Conservation (phyloP, 1,139 yeast genomes). For the Blastobotrys capitulatus region DNA sequence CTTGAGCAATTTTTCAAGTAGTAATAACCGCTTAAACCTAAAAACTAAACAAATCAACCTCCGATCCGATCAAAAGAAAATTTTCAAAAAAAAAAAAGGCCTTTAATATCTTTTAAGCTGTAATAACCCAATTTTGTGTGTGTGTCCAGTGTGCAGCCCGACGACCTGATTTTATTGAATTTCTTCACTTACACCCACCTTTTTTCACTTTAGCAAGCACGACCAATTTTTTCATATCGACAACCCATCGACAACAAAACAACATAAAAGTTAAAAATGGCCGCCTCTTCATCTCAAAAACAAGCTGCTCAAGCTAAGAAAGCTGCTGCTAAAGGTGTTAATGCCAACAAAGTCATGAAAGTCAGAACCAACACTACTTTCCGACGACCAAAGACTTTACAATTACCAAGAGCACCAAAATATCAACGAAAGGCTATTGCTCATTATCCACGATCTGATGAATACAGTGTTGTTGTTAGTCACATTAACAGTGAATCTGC, state of each 20-base stretch:
- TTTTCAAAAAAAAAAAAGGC: too few relatives aligned
- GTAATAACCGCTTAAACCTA: too few relatives aligned
- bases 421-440: conserved; percentile 96
- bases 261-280: not conserved
- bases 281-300: conserved; percentile 30
- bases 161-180: too few relatives aligned
- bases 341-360: conserved; percentile 85
- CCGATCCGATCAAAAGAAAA: too few relatives aligned
- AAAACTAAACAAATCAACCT: too few relatives aligned
- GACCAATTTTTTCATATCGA: not conserved
- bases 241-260: not conserved
- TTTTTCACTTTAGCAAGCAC: not conserved
- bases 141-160: too few relatives aligned
- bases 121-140: too few relatives aligned
- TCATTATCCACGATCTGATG: conserved; percentile 95
- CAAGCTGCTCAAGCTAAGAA: conserved; percentile 97
- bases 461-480: conserved; percentile 88
- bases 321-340: conserved; percentile 97
- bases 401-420: conserved; percentile 90
- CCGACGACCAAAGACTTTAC: conserved; percentile 97
- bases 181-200: too few relatives aligned
- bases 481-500: conserved; percentile 99
- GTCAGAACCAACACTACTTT: conserved; percentile 94
- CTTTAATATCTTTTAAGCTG: too few relatives aligned
- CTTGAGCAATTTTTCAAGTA: too few relatives aligned